Base-by-base conservation (phyloP, 371 early-diverging fungal species). In the Syncephalis fuscata region DNA sequence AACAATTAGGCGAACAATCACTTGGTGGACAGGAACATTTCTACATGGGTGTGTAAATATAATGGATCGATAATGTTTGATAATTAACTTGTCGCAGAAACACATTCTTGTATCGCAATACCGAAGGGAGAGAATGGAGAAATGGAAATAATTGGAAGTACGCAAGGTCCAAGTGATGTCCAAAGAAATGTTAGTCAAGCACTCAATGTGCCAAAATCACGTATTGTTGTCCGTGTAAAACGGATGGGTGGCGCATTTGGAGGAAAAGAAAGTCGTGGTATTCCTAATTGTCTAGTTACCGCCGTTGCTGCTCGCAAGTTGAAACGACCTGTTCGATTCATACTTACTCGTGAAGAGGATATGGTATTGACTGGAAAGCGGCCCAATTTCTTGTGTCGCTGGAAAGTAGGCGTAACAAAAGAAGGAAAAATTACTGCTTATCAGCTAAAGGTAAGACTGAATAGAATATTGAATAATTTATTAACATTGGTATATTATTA, bases 161-260 rank as follows among this genome's bases (percentile, higher is more conserved):
- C 80, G n/a, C 87, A 86, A 61, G 70, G 74, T 56, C 78, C 78
- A 2, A 71, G 73, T 16, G 79, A 76, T 54, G 61, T 72, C 4
- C 86, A 84, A 56, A 60, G 65, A 41, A 58, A 61, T 3, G 70
- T 74, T 7, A 71, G 82, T 5, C 66, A 65, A 44, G 66, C 64
- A 19, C 67, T 84, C 15, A 82, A 79, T 22, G 53, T 78, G 43
- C 66, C 72, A 0, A 59, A 70, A 20, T 71, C 72, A 63, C 70
- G 70, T 45, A 56, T 83, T 45, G 64, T 67, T 41, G 68, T 72
- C 56, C 70, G 73, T 27, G 73, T 70, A 48, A 80, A 82, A 66
- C 76, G 84, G 39, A 49, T 81, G 41, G 84, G 87, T 46, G 87
- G 87, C 48, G 87, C 81, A 5, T 86, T 86, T 52, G 84, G 87